A percentile compares a stretch with the other conserved stretches of the same genome.
Conservation (phyloP, 2,329 filamentous ascomycete species). For the Endothia cerciana region DNA sequence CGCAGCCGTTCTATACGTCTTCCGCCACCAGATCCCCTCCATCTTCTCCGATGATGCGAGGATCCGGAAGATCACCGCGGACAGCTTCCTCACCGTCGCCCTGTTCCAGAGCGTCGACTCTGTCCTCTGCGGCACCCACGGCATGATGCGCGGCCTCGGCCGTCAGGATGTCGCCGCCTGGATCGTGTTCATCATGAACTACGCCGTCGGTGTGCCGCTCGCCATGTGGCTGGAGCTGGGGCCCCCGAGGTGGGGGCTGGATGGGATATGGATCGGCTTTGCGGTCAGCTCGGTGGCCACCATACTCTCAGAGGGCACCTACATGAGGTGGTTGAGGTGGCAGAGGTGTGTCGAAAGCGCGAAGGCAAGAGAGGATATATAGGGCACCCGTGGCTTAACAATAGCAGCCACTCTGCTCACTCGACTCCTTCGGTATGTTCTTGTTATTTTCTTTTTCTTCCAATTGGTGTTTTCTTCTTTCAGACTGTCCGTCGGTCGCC, state of each 20-base stretch:
- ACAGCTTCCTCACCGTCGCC: conserved; percentile 39
- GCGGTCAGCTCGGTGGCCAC: conserved; percentile 40
- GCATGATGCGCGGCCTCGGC: conserved; percentile 44
- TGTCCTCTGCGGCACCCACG: conserved; percentile 42
- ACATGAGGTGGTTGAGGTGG: conserved; percentile 36
- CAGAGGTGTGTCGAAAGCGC: conserved; percentile 26
- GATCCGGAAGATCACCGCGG: conserved; percentile 37
- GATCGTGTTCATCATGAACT: conserved; percentile 43
- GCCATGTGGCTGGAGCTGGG: conserved; percentile 45
- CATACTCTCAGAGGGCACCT: conserved; percentile 38
- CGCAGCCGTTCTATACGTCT: conserved; percentile 37
- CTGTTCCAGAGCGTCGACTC: conserved; percentile 42
- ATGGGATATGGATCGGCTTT: conserved; percentile 43
- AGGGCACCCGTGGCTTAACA: background rate
- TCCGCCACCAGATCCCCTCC: conserved; percentile 37
- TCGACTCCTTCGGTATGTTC: background rate
- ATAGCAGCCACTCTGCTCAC: background rate
- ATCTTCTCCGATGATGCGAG: conserved; percentile 40
- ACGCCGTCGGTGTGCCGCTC: conserved; percentile 43
- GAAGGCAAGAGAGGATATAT: conserved; percentile 23
- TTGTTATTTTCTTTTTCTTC: background rate
- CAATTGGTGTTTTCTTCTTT: no score
- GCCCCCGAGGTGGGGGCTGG: conserved; percentile 36
- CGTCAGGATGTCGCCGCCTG: conserved; percentile 44
- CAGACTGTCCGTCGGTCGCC: no score